Conservation (phyloP, 129 eudicot genomes). For the Pittosporum tobira region DNA sequence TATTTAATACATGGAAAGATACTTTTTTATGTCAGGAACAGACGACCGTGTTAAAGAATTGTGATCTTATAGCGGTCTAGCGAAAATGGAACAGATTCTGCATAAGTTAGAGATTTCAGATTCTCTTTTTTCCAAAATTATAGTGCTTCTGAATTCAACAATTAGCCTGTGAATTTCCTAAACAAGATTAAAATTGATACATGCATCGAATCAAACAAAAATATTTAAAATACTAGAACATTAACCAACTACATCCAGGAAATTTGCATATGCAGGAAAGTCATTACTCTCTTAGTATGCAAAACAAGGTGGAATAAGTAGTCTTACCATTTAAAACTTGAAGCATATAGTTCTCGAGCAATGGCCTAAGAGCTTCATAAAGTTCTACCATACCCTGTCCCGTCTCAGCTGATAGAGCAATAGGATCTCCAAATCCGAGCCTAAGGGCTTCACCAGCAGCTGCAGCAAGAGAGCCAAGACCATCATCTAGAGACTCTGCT, state of each 20-base stretch:
- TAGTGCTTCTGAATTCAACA: neutral
- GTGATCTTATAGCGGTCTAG: neutral
- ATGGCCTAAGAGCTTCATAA: conserved; percentile 59
- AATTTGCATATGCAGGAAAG: neutral
- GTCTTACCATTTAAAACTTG: conserved; percentile 37
- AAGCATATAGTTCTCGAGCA: conserved; percentile 67
- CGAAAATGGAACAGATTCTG: neutral
- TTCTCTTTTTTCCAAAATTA: neutral
- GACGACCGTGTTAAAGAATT: no score
- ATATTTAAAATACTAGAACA: neutral
- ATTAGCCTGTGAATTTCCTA: neutral
- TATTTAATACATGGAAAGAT: no score
- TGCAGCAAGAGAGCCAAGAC: conserved; percentile 58
- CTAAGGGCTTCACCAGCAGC: conserved; percentile 79
- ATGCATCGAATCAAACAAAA: neutral
- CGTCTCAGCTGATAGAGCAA: conserved; percentile 91
- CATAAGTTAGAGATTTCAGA: neutral
- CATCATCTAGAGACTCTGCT: conserved; percentile 76
- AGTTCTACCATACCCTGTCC: conserved; percentile 86
- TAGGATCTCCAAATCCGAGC: conserved; percentile 92
- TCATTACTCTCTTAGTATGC: neutral
- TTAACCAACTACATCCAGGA: neutral
- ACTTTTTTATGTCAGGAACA: no score
- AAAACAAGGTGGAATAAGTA: neutral
- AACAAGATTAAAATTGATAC: neutral